Conservation (phyloP, 2,329 filamentous ascomycete species). For the Penicillium vulpinum region DNA sequence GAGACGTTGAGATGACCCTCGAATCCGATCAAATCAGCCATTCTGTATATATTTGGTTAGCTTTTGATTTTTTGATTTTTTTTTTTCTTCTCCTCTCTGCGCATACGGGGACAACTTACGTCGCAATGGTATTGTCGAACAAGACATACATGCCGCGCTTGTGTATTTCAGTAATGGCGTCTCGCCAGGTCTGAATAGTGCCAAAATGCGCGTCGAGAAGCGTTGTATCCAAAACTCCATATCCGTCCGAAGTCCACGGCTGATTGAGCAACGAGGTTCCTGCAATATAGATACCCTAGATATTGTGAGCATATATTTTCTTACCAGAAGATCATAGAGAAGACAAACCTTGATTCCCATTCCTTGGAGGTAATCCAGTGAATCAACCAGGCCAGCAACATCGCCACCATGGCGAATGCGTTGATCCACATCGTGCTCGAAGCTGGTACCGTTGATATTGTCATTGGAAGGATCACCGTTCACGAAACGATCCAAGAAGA, state of each 20-base stretch:
- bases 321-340: background rate
- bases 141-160: slow-evolving; percentile 64
- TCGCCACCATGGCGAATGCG: slow-evolving; percentile 66
- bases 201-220: slow-evolving; percentile 64
- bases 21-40: slow-evolving; percentile 66
- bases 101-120: slow-evolving; percentile 41
- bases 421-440: slow-evolving; percentile 60
- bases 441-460: slow-evolving; percentile 59
- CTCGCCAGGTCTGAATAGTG: slow-evolving; percentile 58
- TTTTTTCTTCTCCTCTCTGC: no score
- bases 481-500: slow-evolving; percentile 64
- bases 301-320: slow-evolving; percentile 8
- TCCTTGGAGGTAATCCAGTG: slow-evolving; percentile 64
- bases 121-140: slow-evolving; percentile 66
- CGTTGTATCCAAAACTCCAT: slow-evolving; percentile 61
- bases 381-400: slow-evolving; percentile 58
- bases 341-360: slow-evolving; percentile 59
- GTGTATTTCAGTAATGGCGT: slow-evolving; percentile 61
- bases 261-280: slow-evolving; percentile 64
- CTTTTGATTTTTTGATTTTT: no score
- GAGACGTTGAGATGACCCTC: slow-evolving; percentile 60
- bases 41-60: slow-evolving; percentile 9
- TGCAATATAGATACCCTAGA: slow-evolving; percentile 60
- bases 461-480: slow-evolving; percentile 66
- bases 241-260: slow-evolving; percentile 64